phyloP scores from a whole-genome alignment of 108 stramenopile species.

The Thalassiosira profunda region DNA sequence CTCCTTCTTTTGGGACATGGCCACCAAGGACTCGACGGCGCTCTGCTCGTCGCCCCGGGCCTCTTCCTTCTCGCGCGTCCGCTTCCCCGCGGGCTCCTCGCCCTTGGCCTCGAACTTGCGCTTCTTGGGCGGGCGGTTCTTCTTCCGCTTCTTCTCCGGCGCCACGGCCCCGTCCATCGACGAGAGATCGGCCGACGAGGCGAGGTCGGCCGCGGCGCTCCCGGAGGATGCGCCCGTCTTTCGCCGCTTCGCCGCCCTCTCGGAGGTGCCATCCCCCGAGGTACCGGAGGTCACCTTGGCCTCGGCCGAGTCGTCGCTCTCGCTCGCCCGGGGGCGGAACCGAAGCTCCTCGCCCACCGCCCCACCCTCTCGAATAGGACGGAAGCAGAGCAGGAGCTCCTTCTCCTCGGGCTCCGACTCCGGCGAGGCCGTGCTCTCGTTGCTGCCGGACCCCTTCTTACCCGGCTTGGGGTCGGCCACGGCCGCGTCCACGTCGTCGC shows the following conservation, averaged over 20 bases:
- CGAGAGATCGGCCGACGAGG: no score
- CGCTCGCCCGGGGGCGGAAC: neutral
- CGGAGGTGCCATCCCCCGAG: no score
- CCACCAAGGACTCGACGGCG: conserved; percentile 66
- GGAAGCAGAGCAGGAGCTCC: conserved; percentile 79
- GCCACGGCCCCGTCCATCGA: no score
- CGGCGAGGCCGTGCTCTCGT: neutral
- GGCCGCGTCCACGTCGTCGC: conserved; percentile 70
- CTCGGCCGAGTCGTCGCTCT: neutral
- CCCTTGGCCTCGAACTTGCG: conserved; percentile 10
- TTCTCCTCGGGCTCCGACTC: conserved; percentile 33
- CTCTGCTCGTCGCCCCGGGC: conserved; percentile 46
- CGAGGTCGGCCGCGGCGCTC: no score
- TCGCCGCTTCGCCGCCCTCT: no score
- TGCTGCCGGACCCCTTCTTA: conserved; percentile 17
- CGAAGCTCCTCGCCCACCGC: conserved; percentile 62
- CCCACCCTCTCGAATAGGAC: conserved; percentile 77
- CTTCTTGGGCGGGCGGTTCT: conserved; percentile 28
- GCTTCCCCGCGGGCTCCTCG: neutral
- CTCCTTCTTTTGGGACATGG: no score
- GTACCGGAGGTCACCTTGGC: no score
- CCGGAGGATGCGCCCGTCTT: no score
- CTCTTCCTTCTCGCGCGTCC: neutral
- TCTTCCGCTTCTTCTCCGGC: no score
- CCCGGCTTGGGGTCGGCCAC: conserved; percentile 49